Base-by-base conservation (phyloP, 441 rosid species). In the Erysimum cheiri region DNA sequence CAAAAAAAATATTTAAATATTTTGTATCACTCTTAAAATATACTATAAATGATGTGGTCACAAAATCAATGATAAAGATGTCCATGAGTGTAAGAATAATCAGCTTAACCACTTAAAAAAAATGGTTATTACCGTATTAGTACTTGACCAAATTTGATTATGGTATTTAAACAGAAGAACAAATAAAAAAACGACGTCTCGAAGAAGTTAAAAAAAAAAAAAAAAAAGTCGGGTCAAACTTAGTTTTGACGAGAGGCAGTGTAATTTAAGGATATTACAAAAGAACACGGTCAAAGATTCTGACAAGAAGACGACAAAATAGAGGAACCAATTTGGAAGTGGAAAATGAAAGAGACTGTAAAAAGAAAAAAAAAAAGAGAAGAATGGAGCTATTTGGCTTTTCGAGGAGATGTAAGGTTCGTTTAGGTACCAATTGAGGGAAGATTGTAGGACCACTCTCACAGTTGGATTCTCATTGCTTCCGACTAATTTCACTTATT, bases 251-350 rank as follows among this genome's bases (percentile, higher is more conserved):
- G 53, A 29, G 71, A 55, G 60, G 24, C 4, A 19, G 17, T 50
- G 72, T 58, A 39, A 33, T 47, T 17, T 32, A 14, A 63, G 13
- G 32, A 64, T 8, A 46, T 24, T 39, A 10, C 15, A 17, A 46
- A 19, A 19, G 41, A 31, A 54, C 53, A 13, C 46, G 64, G 82
- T 79, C 82, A 79, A 81, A 64, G 75, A 72, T 56, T 74, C 64
- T 70, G 80, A 61, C 80, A 62, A 60, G 57, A 67, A 41, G 50
- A 71, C 58, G 61, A 52, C 62, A 52, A 37, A 17, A 5, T 60
- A 41, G 69, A 47, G 32, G 44, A 59, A 60, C 58, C 66, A 59
- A 44, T 70, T 32, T 62, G 61, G 60, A 65, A 68, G 28, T 22
- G 9, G 32, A 32, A 64, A 39, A 48, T 0, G 37, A 28, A 14